Percentiles rank a stretch among this genome's conserved stretches.
These are phyloP conservation scores for Leishmania major DNA, from an alignment of 208 protist genomes.

Conservation along the genomic window DNA sequence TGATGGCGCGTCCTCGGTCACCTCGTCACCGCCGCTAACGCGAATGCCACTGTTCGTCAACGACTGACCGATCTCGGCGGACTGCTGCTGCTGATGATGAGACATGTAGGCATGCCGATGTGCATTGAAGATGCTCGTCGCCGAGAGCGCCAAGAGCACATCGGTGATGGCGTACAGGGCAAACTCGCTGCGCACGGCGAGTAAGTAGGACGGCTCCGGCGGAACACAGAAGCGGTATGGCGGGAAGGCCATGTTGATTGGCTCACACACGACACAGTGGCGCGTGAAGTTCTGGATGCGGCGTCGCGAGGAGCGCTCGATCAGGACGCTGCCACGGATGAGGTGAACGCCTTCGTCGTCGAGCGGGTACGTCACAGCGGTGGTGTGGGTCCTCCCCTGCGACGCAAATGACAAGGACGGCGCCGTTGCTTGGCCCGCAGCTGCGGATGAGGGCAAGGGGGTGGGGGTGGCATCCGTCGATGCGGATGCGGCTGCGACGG, in stretches of 20 bases:
- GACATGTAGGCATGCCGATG: conserved; percentile 10
- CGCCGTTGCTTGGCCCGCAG: neutral
- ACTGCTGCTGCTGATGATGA: neutral
- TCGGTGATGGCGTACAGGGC: conserved; percentile 69
- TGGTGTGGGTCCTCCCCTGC: conserved; percentile 1
- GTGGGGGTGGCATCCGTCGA: neutral
- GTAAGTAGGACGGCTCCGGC: conserved; percentile 80
- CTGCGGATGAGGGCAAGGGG: neutral
- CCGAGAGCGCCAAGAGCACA: conserved; percentile 67
- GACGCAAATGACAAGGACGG: neutral
- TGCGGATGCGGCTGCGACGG: neutral
- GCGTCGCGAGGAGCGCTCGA: conserved; percentile 58
- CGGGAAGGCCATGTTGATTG: conserved; percentile 44
- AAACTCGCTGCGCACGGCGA: conserved; percentile 51
- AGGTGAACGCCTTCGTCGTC: conserved; percentile 43
- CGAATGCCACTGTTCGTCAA: neutral
- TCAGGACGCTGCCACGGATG: conserved; percentile 52
- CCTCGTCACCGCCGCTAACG: neutral
- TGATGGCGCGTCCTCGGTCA: neutral
- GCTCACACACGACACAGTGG: conserved; percentile 49
- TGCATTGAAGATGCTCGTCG: conserved; percentile 33
- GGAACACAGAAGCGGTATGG: conserved; percentile 78
- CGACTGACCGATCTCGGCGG: conserved; percentile 10
- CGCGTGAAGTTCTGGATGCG: conserved; percentile 70
- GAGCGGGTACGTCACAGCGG: conserved; percentile 14